Evolutionary conservation across 306 rosid genomes (phyloP), one percentile per base, ranked within the genome.

Genomic region (Ochetophila trinervis): DNA sequence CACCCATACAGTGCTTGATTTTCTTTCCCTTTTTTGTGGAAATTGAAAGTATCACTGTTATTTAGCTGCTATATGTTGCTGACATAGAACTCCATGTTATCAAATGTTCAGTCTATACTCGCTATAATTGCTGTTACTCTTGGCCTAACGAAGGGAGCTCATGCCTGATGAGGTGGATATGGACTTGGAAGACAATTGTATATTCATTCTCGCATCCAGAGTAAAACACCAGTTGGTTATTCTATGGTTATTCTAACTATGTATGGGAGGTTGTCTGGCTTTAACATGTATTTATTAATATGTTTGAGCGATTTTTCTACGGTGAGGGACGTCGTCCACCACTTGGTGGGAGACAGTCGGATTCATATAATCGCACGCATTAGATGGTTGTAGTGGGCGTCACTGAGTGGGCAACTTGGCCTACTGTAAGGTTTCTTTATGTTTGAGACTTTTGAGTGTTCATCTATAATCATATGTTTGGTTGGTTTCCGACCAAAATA

Each of bases 31-130:
- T 48, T 6, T 6, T 1, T 37, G 49, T 34, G 45, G 11, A 73
- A 52, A 45, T 66, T 59, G 48, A 35, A 4, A 8, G 5, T 8
- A 23, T 40, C 10, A 6, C 18, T 34, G 4, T 45, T 2, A 19
- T 53, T 21, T 30, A 27, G 48, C 57, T 44, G 64, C 45, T 5
- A 5, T 3, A 53, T 57, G 1, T 3, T 76, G 36, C 60, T 74
- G 53, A 68, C 52, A 65, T 74, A 13, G 60, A 72, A 34, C 49
- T 15, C 32, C 45, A 5, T 71, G 21, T 63, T 32, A 48, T 48
- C 75, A 42, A 30, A 68, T 76, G 61, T 75, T 52, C 93, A 91
- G 95, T 48, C 97, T n/a, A 30, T 80, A 27, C 63, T 90, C n/a
- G 81, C 73, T 20, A 2, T 65, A 62, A 20, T 91, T 6, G 88